Evolutionary conservation across 495 filamentous ascomycete genomes (phyloP), one percentile per base, ranked within the genome.

Genomic region (Lasiosphaeria ovina): DNA sequence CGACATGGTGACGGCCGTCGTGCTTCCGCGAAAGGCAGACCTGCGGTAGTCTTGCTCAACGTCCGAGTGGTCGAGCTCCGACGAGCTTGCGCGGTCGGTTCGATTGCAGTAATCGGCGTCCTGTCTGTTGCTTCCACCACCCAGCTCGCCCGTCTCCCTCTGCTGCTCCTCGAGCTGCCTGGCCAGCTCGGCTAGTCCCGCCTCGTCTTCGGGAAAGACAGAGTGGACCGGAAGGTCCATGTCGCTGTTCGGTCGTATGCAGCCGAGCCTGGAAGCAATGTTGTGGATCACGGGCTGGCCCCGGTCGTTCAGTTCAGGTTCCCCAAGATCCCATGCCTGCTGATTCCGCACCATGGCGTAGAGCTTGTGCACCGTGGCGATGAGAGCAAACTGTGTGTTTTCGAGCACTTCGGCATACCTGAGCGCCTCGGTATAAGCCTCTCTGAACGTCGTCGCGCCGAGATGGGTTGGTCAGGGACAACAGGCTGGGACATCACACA

Each of bases 361-460:
- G 42, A 84, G 75, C 67, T 83, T 84, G 64, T 83, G 81, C 1
- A 84, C 80, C 16, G 82, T 83, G 24, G 79, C 77, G 40, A 82
- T 79, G 51, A 84, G 70, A 36, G 77, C 81, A 61, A 81, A 83
- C 63, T 83, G 81, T 2, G 80, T 82, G 62, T 83, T 83, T 57
- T 84, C 82, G 5, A 84, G 61, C 51, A 84, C 81, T 65, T 84
- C 82, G 45, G 82, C 82, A 57, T 84, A 84, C 50, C 80, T 82
- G 42, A 6, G 38, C 4, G 51, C 10, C 32, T 38, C 35, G 38
- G 24, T 65, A 72, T 66, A 70, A 74, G 59, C 57, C 38, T 54
- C 32, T 58, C 49, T 6, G 14, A 32, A 5, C 5, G 57, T 11
- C n/a, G 34, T 35, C 48, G 24, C 31, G 51, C 12, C 24, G 16